Conservation (phyloP, 495 filamentous ascomycete species). For the Annulohypoxylon maeteangense region DNA sequence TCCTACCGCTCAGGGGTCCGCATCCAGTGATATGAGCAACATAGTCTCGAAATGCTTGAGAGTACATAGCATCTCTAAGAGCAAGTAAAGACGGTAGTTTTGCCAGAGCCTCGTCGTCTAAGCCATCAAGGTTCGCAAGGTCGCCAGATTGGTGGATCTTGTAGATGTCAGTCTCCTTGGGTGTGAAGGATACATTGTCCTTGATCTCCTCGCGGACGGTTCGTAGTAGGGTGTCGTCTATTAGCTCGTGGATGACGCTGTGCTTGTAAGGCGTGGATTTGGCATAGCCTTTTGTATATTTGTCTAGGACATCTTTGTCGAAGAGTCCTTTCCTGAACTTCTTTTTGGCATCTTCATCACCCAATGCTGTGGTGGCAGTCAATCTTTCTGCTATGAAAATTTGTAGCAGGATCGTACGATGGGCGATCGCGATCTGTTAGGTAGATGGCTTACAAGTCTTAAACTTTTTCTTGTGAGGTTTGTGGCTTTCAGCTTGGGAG, state of each 20-base stretch:
- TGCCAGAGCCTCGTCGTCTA: conserved; percentile 82
- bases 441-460: conserved; percentile 53
- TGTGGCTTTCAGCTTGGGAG: conserved; percentile 47
- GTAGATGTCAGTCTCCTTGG: conserved; percentile 99
- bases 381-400: conserved; percentile 25
- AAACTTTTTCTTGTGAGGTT: conserved; percentile 55
- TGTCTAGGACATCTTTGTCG: conserved; percentile 69
- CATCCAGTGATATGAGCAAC: conserved; percentile 84
- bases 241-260: conserved; percentile 82
- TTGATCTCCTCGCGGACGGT: conserved; percentile 89
- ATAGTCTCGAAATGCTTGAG: conserved; percentile 86
- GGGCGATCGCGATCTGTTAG: conserved; percentile 6
- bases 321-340: conserved; percentile 83
- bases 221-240: conserved; percentile 82
- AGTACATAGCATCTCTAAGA: conserved; percentile 94
- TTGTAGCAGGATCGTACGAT: conserved; percentile 37
- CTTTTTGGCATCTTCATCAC: conserved; percentile 56
- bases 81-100: conserved; percentile 85
- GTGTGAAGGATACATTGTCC: conserved; percentile 89
- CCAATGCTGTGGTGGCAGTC: conserved; percentile 50
- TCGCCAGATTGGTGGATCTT: conserved; percentile 99
- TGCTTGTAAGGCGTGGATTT: conserved; percentile 87
- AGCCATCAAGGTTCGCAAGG: conserved; percentile 93
- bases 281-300: conserved; percentile 76
- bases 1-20: conserved; percentile 86